Percentiles rank a stretch among this genome's conserved stretches.
These are phyloP conservation scores for Phyllosticta citriasiana DNA, from an alignment of 2,329 filamentous ascomycete species.

Conservation along the genomic window DNA sequence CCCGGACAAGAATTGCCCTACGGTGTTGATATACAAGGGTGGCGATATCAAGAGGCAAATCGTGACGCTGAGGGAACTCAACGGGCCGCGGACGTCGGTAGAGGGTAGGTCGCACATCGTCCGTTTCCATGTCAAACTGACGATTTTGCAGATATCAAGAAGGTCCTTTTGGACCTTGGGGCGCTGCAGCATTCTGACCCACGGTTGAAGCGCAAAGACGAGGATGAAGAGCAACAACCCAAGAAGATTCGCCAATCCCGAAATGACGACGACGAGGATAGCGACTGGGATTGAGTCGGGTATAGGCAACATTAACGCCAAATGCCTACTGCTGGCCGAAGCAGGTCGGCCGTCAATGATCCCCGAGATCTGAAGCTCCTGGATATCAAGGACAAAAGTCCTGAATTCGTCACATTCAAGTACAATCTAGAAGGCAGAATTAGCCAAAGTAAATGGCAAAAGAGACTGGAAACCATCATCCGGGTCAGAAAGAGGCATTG, in stretches of 20 bases:
- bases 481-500: too few species aligned
- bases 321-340: not conserved
- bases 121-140: not conserved
- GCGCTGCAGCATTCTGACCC: constrained; percentile 71
- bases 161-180: constrained; percentile 70
- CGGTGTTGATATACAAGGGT: constrained; percentile 83
- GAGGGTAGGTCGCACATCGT: constrained; percentile 14
- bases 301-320: not conserved
- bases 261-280: constrained; percentile 39
- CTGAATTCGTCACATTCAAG: too few species aligned
- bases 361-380: too few species aligned
- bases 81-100: constrained; percentile 40
- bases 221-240: constrained; percentile 43
- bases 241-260: constrained; percentile 45
- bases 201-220: constrained; percentile 55
- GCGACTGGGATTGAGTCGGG: constrained; percentile 47
- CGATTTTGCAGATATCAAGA: constrained; percentile 54
- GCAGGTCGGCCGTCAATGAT: too few species aligned
- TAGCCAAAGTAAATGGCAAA: too few species aligned
- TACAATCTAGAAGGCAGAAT: too few species aligned
- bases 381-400: too few species aligned
- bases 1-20: constrained; percentile 88
- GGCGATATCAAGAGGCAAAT: constrained; percentile 87
- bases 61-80: constrained; percentile 74
- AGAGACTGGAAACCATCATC: too few species aligned